Evolutionary conservation across 768 basidiomycete species (phyloP), one percentile per base, ranked within the genome.

Genomic region (Leccinum ochraceum): DNA sequence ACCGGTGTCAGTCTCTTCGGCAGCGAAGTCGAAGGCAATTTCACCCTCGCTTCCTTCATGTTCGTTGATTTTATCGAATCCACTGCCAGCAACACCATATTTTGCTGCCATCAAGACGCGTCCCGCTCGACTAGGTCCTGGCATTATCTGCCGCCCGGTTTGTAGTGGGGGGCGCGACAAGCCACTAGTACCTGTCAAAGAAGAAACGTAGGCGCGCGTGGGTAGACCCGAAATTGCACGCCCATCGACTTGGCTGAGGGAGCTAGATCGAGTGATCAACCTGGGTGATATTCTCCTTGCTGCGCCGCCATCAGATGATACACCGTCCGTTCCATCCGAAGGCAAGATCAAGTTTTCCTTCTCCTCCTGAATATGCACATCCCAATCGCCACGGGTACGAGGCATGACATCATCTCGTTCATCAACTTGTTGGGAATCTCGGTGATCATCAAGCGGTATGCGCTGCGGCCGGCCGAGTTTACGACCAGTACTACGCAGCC

Each of bases 31-130:
- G 58, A 69, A 74, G 58, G 66, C 72, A 60, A 71, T 65, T 60
- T 79, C 78, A 42, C 71, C 76, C 56, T 81, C 82, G 50, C 75
- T 77, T 14, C 67, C 67, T 53, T 82, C 82, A 6, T 71, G 58
- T 64, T 82, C 79, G 46, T 78, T 79, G 32, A 85, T 83, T 57
- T 81, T 79, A 63, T 85, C 83, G 53, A 83, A 76, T 30, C 76
- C 73, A 26, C 70, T 65, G 17, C 69, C 59, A 32, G 66, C 60
- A 3, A 53, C 60, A 39, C 76, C 73, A 49, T 73, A 75, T 61
- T 76, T 75, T 49, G 64, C 52, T 44, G 64, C 71, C 74, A 83
- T 83, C 70, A 83, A 74, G 11, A 83, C 73, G n/a, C 84, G 78
- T 11, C 79, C 82, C 13, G 82, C 76, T 56, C 83, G 77, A 62